phyloP scores from a whole-genome alignment of 2,329 filamentous ascomycete genomes.

The Sporothrix sp. region DNA sequence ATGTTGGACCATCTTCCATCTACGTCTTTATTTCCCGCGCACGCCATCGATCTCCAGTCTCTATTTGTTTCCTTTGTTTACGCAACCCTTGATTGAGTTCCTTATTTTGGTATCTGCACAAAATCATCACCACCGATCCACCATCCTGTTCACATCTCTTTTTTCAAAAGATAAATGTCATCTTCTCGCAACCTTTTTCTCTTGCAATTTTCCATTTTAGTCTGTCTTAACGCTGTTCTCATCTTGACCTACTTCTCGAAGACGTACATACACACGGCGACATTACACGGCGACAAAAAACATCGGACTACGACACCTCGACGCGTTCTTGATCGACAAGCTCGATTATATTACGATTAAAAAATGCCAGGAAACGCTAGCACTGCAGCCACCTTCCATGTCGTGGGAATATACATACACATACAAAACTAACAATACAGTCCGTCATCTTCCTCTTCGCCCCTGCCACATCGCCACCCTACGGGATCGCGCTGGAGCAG shows the following conservation, averaged over 20 bases:
- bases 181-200: neutral
- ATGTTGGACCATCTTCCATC: neutral
- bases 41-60: neutral
- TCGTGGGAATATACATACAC: no score
- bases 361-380: no score
- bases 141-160: neutral
- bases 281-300: no score
- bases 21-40: neutral
- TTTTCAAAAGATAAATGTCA: no score
- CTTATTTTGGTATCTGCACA: neutral
- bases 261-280: no score
- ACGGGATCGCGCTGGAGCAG: constrained; percentile 31
- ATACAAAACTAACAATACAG: no score
- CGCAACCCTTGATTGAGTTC: neutral
- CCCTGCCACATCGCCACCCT: neutral
- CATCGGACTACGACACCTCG: no score
- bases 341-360: no score
- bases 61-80: neutral
- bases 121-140: neutral
- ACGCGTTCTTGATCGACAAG: no score
- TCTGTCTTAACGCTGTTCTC: constrained; percentile 23
- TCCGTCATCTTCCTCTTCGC: neutral
- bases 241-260: constrained; percentile 20
- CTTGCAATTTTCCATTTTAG: constrained; percentile 21
- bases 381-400: no score